These are phyloP conservation scores for Eucommia ulmoides DNA, from an alignment of 257 asterid genomes.

Conservation along the genomic window DNA sequence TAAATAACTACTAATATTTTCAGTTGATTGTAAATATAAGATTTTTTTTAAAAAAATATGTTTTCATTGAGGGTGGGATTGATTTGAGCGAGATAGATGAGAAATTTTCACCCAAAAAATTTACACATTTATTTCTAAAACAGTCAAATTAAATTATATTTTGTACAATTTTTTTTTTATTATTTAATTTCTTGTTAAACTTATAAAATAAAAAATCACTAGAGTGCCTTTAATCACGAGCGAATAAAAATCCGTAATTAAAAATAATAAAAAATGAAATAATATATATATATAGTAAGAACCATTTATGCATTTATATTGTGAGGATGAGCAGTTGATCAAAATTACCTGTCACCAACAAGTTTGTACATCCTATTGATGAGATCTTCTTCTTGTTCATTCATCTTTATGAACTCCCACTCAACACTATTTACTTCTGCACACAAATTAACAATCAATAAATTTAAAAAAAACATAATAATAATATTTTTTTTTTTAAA, in stretches of 20 bases:
- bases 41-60: no score
- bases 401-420: not conserved
- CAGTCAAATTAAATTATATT: no score
- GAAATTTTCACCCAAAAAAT: no score
- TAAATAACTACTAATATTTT: no score
- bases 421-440: not conserved
- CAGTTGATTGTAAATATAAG: no score
- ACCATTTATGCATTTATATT: no score
- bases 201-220: not conserved
- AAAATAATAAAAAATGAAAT: not conserved
- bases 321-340: no score
- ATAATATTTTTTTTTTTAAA: no score
- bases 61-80: no score
- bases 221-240: not conserved
- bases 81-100: no score
- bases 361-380: not conserved
- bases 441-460: not conserved
- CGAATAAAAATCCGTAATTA: not conserved
- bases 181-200: not conserved
- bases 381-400: not conserved
- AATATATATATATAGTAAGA: not conserved
- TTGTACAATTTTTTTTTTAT: not conserved
- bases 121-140: no score
- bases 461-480: no score
- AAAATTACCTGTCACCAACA: not conserved